phyloP scores from a whole-genome alignment of 1,284 basidiomycete genomes.

The Trametes sp. region DNA sequence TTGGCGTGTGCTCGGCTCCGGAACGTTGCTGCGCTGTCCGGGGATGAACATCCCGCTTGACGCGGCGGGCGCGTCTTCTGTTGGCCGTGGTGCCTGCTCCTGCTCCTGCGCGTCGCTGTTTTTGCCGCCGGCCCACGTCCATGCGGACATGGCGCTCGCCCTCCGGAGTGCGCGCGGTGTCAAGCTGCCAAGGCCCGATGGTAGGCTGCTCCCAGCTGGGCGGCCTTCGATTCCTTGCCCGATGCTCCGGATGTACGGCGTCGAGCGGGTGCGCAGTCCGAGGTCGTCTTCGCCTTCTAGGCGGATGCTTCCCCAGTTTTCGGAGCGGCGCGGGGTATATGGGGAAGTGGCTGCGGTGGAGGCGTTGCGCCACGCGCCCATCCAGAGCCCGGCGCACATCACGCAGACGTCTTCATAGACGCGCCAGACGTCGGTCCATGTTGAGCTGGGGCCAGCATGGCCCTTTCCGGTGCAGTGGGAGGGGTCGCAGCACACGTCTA shows the following conservation, averaged over 20 bases:
- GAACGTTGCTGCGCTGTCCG: slow-evolving; percentile 24
- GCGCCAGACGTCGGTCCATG: slow-evolving; percentile 78
- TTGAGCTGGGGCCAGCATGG: slow-evolving; percentile 46
- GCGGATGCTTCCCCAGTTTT: slow-evolving; percentile 61
- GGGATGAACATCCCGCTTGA: slow-evolving; percentile 29
- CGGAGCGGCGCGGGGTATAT: slow-evolving; percentile 44
- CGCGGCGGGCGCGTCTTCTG: slow-evolving; percentile 17
- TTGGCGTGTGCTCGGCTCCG: slow-evolving; percentile 36
- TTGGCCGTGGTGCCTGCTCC: slow-evolving; percentile 1
- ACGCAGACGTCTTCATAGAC: slow-evolving; percentile 85
- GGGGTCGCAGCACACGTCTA: slow-evolving; percentile 33
- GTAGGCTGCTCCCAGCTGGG: slow-evolving; percentile 27
- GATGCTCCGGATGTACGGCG: slow-evolving; percentile 57
- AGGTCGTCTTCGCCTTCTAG: slow-evolving; percentile 66
- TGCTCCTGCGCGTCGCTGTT: slow-evolving; percentile 18
- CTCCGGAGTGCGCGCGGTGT: slow-evolving; percentile 33
- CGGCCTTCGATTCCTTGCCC: slow-evolving; percentile 76
- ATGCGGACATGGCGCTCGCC: slow-evolving; percentile 38
- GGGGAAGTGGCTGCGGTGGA: slow-evolving; percentile 53
- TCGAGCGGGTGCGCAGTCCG: slow-evolving; percentile 23
- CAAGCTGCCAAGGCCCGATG: slow-evolving; percentile 16
- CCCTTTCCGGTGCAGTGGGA: slow-evolving; percentile 25
- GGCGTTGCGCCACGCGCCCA: slow-evolving; percentile 65
- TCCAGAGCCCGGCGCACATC: slow-evolving; percentile 79
- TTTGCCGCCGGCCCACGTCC: slow-evolving; percentile 35